Conservation (phyloP, 495 filamentous ascomycete species). For the Ramalina intermedia region DNA sequence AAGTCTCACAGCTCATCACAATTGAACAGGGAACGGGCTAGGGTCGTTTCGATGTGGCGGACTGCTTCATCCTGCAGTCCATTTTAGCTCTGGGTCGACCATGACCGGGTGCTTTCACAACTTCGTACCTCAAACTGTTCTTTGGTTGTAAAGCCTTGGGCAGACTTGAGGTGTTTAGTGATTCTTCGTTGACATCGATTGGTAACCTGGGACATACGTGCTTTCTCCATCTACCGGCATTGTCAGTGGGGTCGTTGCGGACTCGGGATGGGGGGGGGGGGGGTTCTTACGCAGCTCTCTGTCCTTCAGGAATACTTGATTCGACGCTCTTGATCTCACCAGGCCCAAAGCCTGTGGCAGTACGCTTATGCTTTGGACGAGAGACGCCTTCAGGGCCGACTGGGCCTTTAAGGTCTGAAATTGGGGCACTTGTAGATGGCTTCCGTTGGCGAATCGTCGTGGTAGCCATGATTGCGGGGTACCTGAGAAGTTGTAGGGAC, state of each 20-base stretch:
- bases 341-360: conserved; percentile 79
- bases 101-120: background rate
- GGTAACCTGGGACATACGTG: conserved; percentile 32
- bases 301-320: conserved; percentile 72
- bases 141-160: conserved; percentile 56
- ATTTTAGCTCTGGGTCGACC: background rate
- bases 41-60: conserved; percentile 87
- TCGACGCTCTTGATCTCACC: conserved; percentile 88
- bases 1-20: conserved; percentile 64
- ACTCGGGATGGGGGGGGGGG: no score
- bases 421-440: conserved; percentile 65
- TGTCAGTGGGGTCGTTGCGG: background rate
- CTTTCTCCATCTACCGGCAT: conserved; percentile 56
- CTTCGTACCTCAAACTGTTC: conserved; percentile 50
- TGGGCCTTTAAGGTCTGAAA: conserved; percentile 67
- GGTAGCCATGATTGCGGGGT: conserved; percentile 16
- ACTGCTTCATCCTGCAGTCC: conserved; percentile 59
- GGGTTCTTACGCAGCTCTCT: conserved; percentile 57
- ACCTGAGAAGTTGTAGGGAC: background rate
- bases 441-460: conserved; percentile 42
- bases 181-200: background rate
- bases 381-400: conserved; percentile 51
- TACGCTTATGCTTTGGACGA: conserved; percentile 89
- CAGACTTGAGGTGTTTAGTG: conserved; percentile 31
- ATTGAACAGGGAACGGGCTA: conserved; percentile 93